Evolutionary conservation across 2,329 filamentous ascomycete species (phyloP).

Genomic region (Xylariaceae sp.): DNA sequence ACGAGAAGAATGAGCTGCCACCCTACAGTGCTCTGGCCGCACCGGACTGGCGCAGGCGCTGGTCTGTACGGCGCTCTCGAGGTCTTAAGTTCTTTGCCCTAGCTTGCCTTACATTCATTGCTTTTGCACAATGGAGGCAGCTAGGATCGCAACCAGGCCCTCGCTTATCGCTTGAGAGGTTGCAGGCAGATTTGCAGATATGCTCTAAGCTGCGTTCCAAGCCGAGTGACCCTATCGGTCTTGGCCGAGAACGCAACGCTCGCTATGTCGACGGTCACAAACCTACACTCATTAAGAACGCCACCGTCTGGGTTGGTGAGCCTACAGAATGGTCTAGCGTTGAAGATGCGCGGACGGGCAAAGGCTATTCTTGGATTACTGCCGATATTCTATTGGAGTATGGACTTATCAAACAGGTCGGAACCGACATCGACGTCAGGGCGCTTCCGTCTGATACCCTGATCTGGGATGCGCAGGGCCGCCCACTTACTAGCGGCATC

Average conservation of each 20-base stretch:
- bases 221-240: constrained; percentile 58
- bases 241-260: constrained; percentile 61
- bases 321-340: constrained; percentile 53
- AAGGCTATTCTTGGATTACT: constrained; percentile 61
- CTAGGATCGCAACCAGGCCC: constrained; percentile 27
- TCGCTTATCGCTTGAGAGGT: constrained; percentile 52
- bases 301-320: constrained; percentile 68
- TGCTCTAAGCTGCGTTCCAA: constrained; percentile 59
- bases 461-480: constrained; percentile 61
- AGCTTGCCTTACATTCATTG: constrained; percentile 54
- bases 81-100: constrained; percentile 47
- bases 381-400: constrained; percentile 64
- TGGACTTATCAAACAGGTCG: constrained; percentile 62
- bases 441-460: constrained; percentile 51
- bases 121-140: constrained; percentile 53
- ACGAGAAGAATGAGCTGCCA: constrained; percentile 49
- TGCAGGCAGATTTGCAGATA: constrained; percentile 56
- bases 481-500: constrained; percentile 66
- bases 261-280: constrained; percentile 61
- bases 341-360: constrained; percentile 59
- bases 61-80: constrained; percentile 47
- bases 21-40: constrained; percentile 45
- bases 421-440: constrained; percentile 31
- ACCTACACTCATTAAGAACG: constrained; percentile 67
- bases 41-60: constrained; percentile 33